Percentiles rank a stretch among this genome's conserved stretches.
phyloP scores from a whole-genome alignment of 176 grass and related monocot species.

The Elymus sibiricus region DNA sequence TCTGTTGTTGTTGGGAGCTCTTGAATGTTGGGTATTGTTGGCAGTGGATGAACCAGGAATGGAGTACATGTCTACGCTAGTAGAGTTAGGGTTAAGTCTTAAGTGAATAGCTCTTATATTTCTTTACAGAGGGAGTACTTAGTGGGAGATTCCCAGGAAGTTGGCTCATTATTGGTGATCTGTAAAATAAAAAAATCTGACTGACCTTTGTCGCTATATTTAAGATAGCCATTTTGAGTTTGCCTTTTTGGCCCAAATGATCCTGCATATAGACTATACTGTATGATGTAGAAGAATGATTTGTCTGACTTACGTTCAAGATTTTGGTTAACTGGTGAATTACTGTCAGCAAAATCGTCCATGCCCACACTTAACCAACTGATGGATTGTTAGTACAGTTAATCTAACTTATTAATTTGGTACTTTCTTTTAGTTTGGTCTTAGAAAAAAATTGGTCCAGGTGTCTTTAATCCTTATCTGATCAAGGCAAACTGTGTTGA shows the following conservation, averaged over 20 bases:
- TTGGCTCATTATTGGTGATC: not conserved
- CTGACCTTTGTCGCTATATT: not conserved
- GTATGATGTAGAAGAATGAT: slow-evolving; percentile 2
- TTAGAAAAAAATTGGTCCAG: not conserved
- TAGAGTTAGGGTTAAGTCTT: not conserved
- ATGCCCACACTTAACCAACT: not conserved
- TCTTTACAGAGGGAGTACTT: not conserved
- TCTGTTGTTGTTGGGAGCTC: slow-evolving; percentile 1
- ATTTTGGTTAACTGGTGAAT: not conserved
- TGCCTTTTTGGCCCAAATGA: not conserved
- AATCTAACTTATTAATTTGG: not conserved
- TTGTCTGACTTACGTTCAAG: not conserved
- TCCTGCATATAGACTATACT: not conserved
- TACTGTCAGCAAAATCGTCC: not conserved
- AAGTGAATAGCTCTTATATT: not conserved
- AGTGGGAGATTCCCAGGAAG: not conserved
- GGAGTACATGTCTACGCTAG: not conserved
- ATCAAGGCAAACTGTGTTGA: not conserved
- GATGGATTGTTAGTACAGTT: not conserved
- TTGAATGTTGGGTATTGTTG: slow-evolving; percentile 6
- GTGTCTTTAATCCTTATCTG: not conserved
- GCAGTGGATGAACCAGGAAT: not conserved
- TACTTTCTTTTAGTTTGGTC: not conserved
- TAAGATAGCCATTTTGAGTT: not conserved
- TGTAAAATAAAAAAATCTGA: not conserved